Evolutionary conservation across 768 basidiomycete genomes (phyloP).

Genomic region (Filobasidium wieringae): DNA sequence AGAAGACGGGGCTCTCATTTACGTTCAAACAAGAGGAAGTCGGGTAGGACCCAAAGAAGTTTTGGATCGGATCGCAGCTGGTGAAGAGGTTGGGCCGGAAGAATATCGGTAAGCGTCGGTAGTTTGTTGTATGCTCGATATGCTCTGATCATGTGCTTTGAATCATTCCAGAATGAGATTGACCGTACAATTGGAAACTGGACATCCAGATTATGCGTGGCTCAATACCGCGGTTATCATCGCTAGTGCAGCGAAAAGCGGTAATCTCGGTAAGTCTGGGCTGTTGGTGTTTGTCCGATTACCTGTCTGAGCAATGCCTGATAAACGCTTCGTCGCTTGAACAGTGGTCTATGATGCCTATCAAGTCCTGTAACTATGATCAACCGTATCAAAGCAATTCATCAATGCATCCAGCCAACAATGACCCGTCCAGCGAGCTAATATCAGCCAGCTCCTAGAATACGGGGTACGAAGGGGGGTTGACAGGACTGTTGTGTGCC

Average conservation of each 20-base stretch:
- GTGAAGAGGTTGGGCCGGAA: constrained; percentile 15
- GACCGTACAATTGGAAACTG: constrained; percentile 20
- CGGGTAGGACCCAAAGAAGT: constrained; percentile 25
- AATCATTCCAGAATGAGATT: constrained; percentile 18
- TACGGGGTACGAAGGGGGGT: too few relatives aligned
- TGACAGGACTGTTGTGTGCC: too few relatives aligned
- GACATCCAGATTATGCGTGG: constrained; percentile 25
- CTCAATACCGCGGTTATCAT: constrained; percentile 23
- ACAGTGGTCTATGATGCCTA: too few relatives aligned
- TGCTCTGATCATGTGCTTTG: background rate
- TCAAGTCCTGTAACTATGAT: too few relatives aligned
- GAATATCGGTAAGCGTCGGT: constrained; percentile 8
- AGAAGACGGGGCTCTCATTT: constrained; percentile 25
- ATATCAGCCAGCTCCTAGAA: too few relatives aligned
- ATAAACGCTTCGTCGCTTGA: too few relatives aligned
- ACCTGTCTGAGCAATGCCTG: too few relatives aligned
- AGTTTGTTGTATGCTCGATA: background rate
- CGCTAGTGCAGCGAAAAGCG: constrained; percentile 20
- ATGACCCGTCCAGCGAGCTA: too few relatives aligned
- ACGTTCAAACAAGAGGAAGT: constrained; percentile 26
- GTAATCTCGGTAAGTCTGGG: constrained; percentile 19
- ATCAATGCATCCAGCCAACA: too few relatives aligned
- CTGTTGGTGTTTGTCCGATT: too few relatives aligned
- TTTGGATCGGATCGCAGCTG: constrained; percentile 21
- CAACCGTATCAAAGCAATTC: too few relatives aligned